These are phyloP conservation scores for Picochlorum sp. DNA, from an alignment of 139 green algal species.

Conservation along the genomic window DNA sequence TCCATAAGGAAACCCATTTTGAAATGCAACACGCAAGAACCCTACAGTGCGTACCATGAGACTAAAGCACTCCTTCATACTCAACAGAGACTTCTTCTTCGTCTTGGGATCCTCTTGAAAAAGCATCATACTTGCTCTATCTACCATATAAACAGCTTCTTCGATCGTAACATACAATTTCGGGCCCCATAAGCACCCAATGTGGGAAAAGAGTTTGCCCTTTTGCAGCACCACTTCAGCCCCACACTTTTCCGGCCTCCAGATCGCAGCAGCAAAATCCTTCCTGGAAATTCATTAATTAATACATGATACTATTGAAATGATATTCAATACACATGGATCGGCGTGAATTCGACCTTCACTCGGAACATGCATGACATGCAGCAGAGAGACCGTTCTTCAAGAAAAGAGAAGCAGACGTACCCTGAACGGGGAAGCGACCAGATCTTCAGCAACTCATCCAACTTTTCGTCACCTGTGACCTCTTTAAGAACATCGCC, in stretches of 20 bases:
- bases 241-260: constrained; percentile 16
- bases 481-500: constrained; percentile 1
- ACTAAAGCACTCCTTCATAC: constrained; percentile 15
- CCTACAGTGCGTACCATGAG: constrained; percentile 9
- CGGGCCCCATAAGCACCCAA: constrained; percentile 15
- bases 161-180: constrained; percentile 25
- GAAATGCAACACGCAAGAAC: neutral
- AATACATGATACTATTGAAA: neutral
- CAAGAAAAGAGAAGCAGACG: neutral
- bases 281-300: constrained; percentile 10
- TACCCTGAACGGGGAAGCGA: constrained; percentile 13
- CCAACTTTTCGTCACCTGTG: constrained; percentile 18
- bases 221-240: constrained; percentile 30
- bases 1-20: neutral
- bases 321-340: neutral
- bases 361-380: no score
- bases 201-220: constrained; percentile 23
- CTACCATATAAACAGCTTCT: constrained; percentile 18
- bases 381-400: no score
- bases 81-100: constrained; percentile 4
- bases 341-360: no score
- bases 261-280: constrained; percentile 30
- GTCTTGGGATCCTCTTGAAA: constrained; percentile 11
- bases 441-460: constrained; percentile 20
- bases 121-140: constrained; percentile 32